A percentile compares a stretch with the other conserved stretches of the same genome.
Evolutionary conservation across 106 monocot genomes (phyloP).

Genomic region (Amphibolis antarctica): DNA sequence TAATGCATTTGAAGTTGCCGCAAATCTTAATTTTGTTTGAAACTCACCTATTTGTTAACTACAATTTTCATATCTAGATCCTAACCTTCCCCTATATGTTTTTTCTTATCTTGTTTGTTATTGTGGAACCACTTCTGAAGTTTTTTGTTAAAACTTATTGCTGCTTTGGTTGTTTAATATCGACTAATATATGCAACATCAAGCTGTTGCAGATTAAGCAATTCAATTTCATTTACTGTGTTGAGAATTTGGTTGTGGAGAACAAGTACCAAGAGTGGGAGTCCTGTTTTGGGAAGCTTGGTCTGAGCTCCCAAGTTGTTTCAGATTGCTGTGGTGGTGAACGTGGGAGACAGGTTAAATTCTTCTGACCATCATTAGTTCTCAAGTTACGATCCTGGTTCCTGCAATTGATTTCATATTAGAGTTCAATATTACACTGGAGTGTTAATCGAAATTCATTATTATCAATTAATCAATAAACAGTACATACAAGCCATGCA

Average conservation of each 20-base stretch:
- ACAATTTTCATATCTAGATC: too few relatives aligned
- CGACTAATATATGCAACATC: too few relatives aligned
- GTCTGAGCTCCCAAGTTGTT: constrained; percentile 44
- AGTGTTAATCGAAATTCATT: too few relatives aligned
- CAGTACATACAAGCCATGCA: too few relatives aligned
- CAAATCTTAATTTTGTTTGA: neutral
- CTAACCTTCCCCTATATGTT: too few relatives aligned
- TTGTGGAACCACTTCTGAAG: too few relatives aligned
- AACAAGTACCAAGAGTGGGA: constrained; percentile 57
- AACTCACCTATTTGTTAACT: too few relatives aligned
- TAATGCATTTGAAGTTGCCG: neutral
- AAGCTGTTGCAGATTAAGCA: constrained; percentile 52
- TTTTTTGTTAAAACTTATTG: too few relatives aligned
- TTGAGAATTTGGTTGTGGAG: constrained; percentile 58
- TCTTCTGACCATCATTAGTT: neutral
- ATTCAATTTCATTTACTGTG: constrained; percentile 81
- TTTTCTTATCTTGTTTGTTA: neutral
- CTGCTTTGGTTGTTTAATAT: too few relatives aligned
- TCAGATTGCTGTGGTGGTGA: constrained; percentile 47
- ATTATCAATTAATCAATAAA: too few relatives aligned
- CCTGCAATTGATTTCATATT: neutral
- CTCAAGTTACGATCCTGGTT: neutral
- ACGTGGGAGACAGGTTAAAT: constrained; percentile 51
- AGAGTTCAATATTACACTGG: too few relatives aligned
- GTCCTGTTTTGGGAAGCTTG: constrained; percentile 59